A percentile compares a stretch with the other conserved stretches of the same genome.
These are phyloP conservation scores for Aspergillus carbonarius DNA, from an alignment of 2,329 filamentous ascomycete genomes.

Conservation along the genomic window DNA sequence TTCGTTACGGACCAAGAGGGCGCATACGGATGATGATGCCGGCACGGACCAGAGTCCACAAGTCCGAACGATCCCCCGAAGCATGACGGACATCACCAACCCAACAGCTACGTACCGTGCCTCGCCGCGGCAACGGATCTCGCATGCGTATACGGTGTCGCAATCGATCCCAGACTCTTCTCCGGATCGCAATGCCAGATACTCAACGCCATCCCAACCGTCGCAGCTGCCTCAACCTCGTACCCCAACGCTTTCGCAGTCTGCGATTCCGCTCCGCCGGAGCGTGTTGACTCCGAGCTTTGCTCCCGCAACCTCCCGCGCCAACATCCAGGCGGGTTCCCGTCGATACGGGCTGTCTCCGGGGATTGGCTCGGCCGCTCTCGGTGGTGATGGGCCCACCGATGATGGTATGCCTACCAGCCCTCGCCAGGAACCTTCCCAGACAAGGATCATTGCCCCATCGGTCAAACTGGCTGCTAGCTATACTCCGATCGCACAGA, in stretches of 20 bases:
- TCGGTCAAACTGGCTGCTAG: constrained; percentile 37
- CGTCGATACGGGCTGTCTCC: constrained; percentile 38
- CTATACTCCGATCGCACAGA: constrained; percentile 40
- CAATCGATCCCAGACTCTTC: constrained; percentile 26
- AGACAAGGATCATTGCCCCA: constrained; percentile 35
- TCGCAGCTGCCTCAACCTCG: constrained; percentile 28
- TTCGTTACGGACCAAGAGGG: constrained; percentile 38
- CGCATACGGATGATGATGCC: constrained; percentile 38
- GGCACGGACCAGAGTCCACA: constrained; percentile 31
- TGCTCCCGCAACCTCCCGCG: constrained; percentile 36
- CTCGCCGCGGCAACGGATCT: constrained; percentile 35
- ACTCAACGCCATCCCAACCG: constrained; percentile 25
- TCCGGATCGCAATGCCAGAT: constrained; percentile 22
- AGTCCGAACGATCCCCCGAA: constrained; percentile 42
- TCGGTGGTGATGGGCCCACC: constrained; percentile 18
- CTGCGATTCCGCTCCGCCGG: constrained; percentile 39
- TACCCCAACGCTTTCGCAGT: constrained; percentile 33
- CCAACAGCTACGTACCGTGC: constrained; percentile 28
- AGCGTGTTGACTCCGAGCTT: constrained; percentile 35
- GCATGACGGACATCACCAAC: constrained; percentile 43
- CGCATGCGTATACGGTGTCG: constrained; percentile 28
- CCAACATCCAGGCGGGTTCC: constrained; percentile 44
- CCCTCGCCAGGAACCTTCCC: constrained; percentile 25
- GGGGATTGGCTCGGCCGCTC: constrained; percentile 4
- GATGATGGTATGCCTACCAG: constrained; percentile 21